Base-by-base conservation (phyloP, 2,329 filamentous ascomycete species). In the Exserohilum rostratum region DNA sequence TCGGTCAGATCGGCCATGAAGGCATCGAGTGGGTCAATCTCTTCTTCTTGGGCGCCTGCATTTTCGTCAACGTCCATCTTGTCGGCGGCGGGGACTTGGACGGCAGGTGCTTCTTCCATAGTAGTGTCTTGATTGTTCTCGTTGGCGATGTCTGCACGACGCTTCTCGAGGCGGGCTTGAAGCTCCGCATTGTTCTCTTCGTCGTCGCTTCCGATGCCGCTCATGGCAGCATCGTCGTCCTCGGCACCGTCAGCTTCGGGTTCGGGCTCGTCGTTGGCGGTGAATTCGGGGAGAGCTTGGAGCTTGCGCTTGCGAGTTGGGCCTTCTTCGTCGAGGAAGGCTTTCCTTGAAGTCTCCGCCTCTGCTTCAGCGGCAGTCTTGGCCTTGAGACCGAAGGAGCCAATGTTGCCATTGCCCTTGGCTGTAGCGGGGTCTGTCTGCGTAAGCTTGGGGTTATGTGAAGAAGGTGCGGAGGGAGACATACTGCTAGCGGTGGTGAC, bases 11-110 rank as follows among this genome's bases (percentile, higher is more conserved):
- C 85, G 47, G 87, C 89, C 95, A 99, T 99, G 79, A 96, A 99
- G n/a, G 92, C 93, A 78, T 99, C 95, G 33, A 99, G 80, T 6
- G 95, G 91, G 73, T 99, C 95, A 31, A 95, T 78, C 29, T 90
- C 86, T 40, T 92, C 90, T 50, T 91, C 87, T 51, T 86, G 82
- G 29, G 78, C 74, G 59, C 64, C 69, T 65, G 64, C 62, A 46
- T 56, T 59, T 49, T 67, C 77, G 62, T 87, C 85, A 55, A 85
- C 77, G 25, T 86, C 81, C 84, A 87, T 88, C 30, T 55, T 45
- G 52, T 77, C 69, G 30, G 83, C 81, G 46, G 56, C 64, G 39
- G 64, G 31, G 42, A 66, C 61, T 46, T 65, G 58, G 37, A 55
- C 59, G 53, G 57, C 35, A 18, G 67, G 59, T 15, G 73, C 75